A percentile compares a stretch with the other conserved stretches of the same genome.
Evolutionary conservation across 139 green algal species (phyloP).

Genomic region (Closterium sp.): DNA sequence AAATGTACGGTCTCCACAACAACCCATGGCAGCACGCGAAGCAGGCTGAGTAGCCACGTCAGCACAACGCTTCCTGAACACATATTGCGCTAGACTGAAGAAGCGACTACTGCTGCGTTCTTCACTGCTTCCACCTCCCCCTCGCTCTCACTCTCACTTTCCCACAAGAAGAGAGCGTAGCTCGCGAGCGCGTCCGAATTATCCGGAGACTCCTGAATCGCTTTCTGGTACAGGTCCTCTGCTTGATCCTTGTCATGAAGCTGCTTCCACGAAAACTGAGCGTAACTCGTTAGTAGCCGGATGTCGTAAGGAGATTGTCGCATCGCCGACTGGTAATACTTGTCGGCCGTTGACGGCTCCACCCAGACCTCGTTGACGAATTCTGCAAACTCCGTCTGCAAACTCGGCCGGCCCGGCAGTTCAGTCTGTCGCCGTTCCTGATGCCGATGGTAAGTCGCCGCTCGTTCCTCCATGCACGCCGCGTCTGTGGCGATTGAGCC

Average conservation of each 20-base stretch:
- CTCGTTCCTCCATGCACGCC: background rate
- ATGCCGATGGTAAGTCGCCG: background rate
- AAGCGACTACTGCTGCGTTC: background rate
- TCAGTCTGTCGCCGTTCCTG: background rate
- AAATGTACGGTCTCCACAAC: background rate
- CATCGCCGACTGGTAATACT: conserved; percentile 13
- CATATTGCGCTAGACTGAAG: background rate
- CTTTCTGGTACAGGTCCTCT: conserved; percentile 14
- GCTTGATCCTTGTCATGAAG: conserved; percentile 19
- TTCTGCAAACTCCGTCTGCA: background rate
- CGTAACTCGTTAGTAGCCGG: background rate
- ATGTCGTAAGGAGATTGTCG: background rate
- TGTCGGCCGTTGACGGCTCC: conserved; percentile 8
- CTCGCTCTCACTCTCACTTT: conserved; percentile 34
- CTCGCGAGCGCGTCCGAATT: conserved; percentile 18
- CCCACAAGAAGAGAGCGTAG: conserved; percentile 30
- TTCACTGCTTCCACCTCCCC: background rate
- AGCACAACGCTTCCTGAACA: background rate
- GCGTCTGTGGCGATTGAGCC: background rate
- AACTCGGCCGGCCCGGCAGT: background rate
- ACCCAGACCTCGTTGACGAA: background rate
- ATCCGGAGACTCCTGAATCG: conserved; percentile 20
- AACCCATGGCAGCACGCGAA: too few relatives aligned
- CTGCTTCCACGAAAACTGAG: conserved; percentile 16
- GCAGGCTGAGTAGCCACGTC: too few relatives aligned